These are phyloP conservation scores for Pythium pyrilobum DNA, from an alignment of 352 stramenopile species.

Conservation along the genomic window DNA sequence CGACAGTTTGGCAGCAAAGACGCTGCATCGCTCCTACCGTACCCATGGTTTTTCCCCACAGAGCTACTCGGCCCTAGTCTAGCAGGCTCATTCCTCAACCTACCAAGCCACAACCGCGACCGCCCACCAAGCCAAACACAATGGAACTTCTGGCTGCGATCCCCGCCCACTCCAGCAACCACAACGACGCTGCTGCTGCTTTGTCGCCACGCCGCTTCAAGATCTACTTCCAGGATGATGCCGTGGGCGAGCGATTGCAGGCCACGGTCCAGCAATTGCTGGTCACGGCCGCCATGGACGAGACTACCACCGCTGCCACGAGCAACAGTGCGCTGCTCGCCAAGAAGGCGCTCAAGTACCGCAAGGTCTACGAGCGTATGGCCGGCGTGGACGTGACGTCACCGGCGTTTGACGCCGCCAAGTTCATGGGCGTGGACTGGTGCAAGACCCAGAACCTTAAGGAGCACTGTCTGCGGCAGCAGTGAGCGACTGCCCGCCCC, in stretches of 20 bases:
- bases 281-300: background rate
- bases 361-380: slow-evolving; percentile 19
- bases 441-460: slow-evolving; percentile 9
- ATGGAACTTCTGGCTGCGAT: background rate
- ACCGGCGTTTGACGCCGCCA: slow-evolving; percentile 45
- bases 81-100: background rate
- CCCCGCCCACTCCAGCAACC: background rate
- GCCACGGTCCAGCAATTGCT: background rate
- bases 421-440: slow-evolving; percentile 53
- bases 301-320: background rate
- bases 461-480: background rate
- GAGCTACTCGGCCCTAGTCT: no score
- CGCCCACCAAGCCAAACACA: background rate
- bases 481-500: background rate
- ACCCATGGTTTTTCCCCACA: background rate
- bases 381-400: slow-evolving; percentile 20
- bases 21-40: background rate
- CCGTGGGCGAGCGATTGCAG: slow-evolving; percentile 1
- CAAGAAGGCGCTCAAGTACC: slow-evolving; percentile 24
- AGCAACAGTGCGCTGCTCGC: slow-evolving; percentile 11
- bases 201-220: slow-evolving; percentile 7
- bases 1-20: no score
- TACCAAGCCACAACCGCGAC: background rate
- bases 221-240: slow-evolving; percentile 20
- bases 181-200: background rate